phyloP scores from a whole-genome alignment of 2,329 filamentous ascomycete species.

The Penicillium sp. region DNA sequence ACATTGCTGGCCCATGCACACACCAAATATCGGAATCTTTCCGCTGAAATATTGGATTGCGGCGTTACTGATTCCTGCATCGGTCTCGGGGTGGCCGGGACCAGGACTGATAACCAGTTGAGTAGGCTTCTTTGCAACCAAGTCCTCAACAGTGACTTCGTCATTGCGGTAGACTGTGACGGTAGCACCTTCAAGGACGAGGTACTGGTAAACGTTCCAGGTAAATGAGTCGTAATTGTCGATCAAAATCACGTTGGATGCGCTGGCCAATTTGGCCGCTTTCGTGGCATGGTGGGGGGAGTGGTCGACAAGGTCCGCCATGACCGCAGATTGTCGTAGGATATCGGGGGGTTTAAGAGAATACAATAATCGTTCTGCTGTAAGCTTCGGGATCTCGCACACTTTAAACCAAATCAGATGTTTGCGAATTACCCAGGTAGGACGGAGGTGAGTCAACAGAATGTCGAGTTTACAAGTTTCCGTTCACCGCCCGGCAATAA shows the following conservation, averaged over 20 bases:
- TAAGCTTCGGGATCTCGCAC: neutral
- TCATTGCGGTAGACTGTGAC: constrained; percentile 93
- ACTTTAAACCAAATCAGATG: neutral
- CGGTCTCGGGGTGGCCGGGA: constrained; percentile 85
- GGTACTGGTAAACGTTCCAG: constrained; percentile 99
- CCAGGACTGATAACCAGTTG: constrained; percentile 94
- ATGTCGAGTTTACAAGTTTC: constrained; percentile 15
- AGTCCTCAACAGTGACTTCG: constrained; percentile 78
- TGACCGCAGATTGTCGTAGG: constrained; percentile 20
- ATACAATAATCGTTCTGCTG: neutral
- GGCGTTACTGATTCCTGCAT: constrained; percentile 90
- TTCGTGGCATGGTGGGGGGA: constrained; percentile 77
- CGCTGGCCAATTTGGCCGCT: constrained; percentile 69
- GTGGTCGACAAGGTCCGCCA: constrained; percentile 66
- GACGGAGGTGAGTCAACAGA: constrained; percentile 17
- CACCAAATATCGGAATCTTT: constrained; percentile 93
- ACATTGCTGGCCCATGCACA: constrained; percentile 99
- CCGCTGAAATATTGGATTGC: constrained; percentile 89
- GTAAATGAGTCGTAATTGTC: constrained; percentile 99
- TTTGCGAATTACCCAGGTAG: neutral
- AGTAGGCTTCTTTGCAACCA: constrained; percentile 80
- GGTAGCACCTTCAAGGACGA: constrained; percentile 89
- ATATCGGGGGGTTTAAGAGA: neutral
- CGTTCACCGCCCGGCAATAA: constrained; percentile 37
- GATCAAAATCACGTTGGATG: constrained; percentile 89